Percentiles rank a stretch among this genome's conserved stretches.
These are phyloP conservation scores for Dillenia suffruticosa DNA, from an alignment of 164 flowering plant species.

Conservation along the genomic window DNA sequence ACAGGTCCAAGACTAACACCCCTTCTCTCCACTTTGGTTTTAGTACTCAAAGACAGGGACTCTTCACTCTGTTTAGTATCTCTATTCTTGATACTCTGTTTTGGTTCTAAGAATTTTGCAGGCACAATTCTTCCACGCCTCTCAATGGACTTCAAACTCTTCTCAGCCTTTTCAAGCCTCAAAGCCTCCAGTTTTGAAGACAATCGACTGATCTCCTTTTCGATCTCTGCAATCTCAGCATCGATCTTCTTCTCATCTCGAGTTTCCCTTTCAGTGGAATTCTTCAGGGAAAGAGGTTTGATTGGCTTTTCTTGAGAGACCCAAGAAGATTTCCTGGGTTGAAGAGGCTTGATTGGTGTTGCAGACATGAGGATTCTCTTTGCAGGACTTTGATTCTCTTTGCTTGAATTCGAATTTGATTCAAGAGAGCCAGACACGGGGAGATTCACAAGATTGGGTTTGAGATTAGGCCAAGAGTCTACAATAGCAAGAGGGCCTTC, in stretches of 20 bases:
- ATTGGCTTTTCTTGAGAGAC: constrained; percentile 23
- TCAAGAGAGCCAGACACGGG: constrained; percentile 33
- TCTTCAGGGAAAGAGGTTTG: constrained; percentile 10
- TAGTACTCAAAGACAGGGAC: constrained; percentile 8
- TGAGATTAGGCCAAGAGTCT: constrained; percentile 31
- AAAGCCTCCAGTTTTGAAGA: constrained; percentile 50
- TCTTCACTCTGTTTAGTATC: constrained; percentile 27
- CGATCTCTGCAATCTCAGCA: constrained; percentile 59
- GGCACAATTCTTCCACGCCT: constrained; percentile 35
- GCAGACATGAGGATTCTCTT: constrained; percentile 28
- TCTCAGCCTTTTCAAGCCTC: constrained; percentile 43
- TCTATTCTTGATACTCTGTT: constrained; percentile 28
- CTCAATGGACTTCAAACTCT: constrained; percentile 19
- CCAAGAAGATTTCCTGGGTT: constrained; percentile 6
- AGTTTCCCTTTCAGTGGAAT: constrained; percentile 2
- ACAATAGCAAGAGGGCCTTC: constrained; percentile 21
- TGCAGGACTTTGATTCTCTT: constrained; percentile 58
- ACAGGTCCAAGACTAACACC: constrained; percentile 40
- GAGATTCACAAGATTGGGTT: constrained; percentile 14
- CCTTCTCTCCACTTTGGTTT: constrained; percentile 25
- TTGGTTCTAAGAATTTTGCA: constrained; percentile 53
- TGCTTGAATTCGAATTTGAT: constrained; percentile 38
- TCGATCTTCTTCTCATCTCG: constrained; percentile 41
- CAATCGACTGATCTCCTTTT: constrained; percentile 54
- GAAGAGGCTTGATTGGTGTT: constrained; percentile 27